Conservation (phyloP, 352 stramenopile species). For the Phytophthora europaea region DNA sequence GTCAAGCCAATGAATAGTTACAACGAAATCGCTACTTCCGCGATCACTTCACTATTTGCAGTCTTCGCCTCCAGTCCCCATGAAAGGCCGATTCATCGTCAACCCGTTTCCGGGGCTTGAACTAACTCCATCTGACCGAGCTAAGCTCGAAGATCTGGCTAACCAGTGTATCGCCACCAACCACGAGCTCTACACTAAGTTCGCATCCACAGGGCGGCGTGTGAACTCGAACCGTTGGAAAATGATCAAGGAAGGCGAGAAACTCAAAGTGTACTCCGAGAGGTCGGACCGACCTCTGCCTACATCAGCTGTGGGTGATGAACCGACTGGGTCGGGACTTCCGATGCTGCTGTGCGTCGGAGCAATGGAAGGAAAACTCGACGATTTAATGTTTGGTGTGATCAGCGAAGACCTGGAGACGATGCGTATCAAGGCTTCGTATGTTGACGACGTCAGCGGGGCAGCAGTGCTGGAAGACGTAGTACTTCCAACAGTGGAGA, state of each 20-base stretch:
- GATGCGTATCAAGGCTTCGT: too few relatives aligned
- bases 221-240: slow-evolving; percentile 37
- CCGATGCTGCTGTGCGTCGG: neutral
- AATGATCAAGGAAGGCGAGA: slow-evolving; percentile 26
- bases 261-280: slow-evolving; percentile 33
- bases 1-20: neutral
- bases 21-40: neutral
- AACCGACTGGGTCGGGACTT: neutral
- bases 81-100: slow-evolving; percentile 44
- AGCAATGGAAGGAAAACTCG: neutral
- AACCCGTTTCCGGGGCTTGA: slow-evolving; percentile 36
- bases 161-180: slow-evolving; percentile 34
- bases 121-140: slow-evolving; percentile 13
- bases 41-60: slow-evolving; percentile 3
- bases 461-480: neutral
- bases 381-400: neutral
- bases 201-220: slow-evolving; percentile 9
- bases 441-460: neutral
- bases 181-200: slow-evolving; percentile 23
- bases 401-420: neutral
- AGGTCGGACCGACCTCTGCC: neutral
- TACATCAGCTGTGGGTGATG: too few relatives aligned
- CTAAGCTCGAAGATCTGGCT: slow-evolving; percentile 30
- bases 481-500: neutral
- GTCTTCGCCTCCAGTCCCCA: neutral